A percentile compares a stretch with the other conserved stretches of the same genome.
Evolutionary conservation across 768 basidiomycete genomes (phyloP).

Genomic region (Xerocomus brunneocitrinus): DNA sequence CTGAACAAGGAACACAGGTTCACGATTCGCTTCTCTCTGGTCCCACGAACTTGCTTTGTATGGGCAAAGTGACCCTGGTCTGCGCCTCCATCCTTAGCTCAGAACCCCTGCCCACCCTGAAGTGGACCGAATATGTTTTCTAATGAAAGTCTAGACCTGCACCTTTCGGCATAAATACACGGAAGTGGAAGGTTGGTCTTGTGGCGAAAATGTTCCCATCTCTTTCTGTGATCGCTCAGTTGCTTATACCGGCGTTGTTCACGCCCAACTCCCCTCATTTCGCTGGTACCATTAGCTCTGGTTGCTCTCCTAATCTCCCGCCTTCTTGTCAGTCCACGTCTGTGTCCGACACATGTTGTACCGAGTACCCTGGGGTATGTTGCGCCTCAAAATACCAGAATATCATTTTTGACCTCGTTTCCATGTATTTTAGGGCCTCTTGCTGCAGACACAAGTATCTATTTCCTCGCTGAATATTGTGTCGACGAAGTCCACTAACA

Average conservation of each 20-base stretch:
- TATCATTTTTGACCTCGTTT: neutral
- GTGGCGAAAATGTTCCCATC: conserved; percentile 14
- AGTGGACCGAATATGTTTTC: neutral
- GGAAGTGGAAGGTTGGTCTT: neutral
- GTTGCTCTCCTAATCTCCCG: conserved; percentile 47
- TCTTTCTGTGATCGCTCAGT: conserved; percentile 19
- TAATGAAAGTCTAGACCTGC: neutral
- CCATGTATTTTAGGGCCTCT: conserved; percentile 42
- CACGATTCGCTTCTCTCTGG: neutral
- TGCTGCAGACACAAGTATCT: conserved; percentile 51
- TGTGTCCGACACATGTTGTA: conserved; percentile 54
- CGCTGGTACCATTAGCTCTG: conserved; percentile 39
- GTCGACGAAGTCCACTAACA: conserved; percentile 1
- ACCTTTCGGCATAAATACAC: conserved; percentile 5
- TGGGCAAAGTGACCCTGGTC: neutral
- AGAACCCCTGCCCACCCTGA: neutral
- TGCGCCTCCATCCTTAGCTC: neutral
- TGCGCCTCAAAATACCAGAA: neutral
- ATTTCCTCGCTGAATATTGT: neutral
- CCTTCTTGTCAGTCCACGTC: conserved; percentile 54
- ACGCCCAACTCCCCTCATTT: conserved; percentile 21
- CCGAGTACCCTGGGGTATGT: conserved; percentile 62
- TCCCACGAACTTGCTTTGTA: neutral
- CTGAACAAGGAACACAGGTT: neutral
- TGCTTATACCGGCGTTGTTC: conserved; percentile 20